A percentile compares a stretch with the other conserved stretches of the same genome.
Conservation (phyloP, 306 rosid genomes). For the Crotalaria pallida region DNA sequence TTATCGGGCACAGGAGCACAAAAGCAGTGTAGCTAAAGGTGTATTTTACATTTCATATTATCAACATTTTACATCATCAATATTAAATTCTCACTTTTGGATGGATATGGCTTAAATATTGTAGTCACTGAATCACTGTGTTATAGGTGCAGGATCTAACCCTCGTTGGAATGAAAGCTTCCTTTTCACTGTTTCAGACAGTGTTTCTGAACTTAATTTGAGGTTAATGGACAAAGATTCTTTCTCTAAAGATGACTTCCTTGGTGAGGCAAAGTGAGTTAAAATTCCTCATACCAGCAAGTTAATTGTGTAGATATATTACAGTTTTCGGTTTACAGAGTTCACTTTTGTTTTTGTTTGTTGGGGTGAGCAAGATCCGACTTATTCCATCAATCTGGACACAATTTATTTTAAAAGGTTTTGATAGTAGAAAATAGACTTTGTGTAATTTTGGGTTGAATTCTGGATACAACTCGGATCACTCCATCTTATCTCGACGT, state of each 20-base stretch:
- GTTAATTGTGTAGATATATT: too few species aligned
- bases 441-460: too few species aligned
- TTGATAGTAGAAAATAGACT: too few species aligned
- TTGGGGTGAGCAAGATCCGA: too few species aligned
- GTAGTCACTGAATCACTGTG: background rate
- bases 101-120: too few species aligned
- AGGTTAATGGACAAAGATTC: slow-evolving; percentile 27
- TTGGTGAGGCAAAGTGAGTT: slow-evolving; percentile 27
- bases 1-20: slow-evolving; percentile 23
- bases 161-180: slow-evolving; percentile 28
- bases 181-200: slow-evolving; percentile 18
- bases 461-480: too few species aligned
- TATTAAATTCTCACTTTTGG: background rate
- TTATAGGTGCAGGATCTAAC: slow-evolving; percentile 14
- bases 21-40: slow-evolving; percentile 18
- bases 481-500: too few species aligned
- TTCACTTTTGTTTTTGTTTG: background rate
- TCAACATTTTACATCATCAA: too few species aligned
- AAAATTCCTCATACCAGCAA: background rate
- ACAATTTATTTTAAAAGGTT: too few species aligned
- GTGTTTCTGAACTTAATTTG: slow-evolving; percentile 6
- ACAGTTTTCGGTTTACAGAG: background rate
- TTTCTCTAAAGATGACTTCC: slow-evolving; percentile 19
- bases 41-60: too few species aligned
- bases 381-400: too few species aligned